A percentile compares a stretch with the other conserved stretches of the same genome.
Evolutionary conservation across 768 basidiomycete genomes (phyloP).

Genomic region (Naganishia vishniacii): DNA sequence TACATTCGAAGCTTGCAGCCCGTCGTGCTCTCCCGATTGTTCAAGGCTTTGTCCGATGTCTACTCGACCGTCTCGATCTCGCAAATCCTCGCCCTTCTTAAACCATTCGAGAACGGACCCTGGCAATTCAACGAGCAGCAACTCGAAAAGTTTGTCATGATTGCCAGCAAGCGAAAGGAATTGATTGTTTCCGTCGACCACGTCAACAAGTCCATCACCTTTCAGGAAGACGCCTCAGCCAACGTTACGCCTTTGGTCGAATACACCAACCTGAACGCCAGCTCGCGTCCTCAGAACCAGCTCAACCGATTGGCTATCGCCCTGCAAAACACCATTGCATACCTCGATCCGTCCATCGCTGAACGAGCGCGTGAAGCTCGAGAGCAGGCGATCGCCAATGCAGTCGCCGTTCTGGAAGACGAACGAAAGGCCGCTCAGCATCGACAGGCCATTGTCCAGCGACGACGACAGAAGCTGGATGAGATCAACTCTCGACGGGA

Average conservation of each 20-base stretch:
- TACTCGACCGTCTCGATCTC: conserved; percentile 79
- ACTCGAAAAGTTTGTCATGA: conserved; percentile 84
- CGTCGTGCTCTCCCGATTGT: conserved; percentile 81
- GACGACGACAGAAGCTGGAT: conserved; percentile 75
- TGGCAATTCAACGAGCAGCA: conserved; percentile 59
- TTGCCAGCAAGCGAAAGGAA: conserved; percentile 79
- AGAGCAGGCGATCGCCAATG: conserved; percentile 51
- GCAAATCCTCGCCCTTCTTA: conserved; percentile 66
- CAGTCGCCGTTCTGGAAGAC: conserved; percentile 50
- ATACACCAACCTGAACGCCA: conserved; percentile 39
- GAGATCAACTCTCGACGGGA: conserved; percentile 80
- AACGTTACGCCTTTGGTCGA: conserved; percentile 47
- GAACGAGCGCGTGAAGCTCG: conserved; percentile 59
- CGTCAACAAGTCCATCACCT: conserved; percentile 72
- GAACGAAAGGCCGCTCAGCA: conserved; percentile 53
- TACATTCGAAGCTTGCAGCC: conserved; percentile 86
- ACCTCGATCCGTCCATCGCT: conserved; percentile 50
- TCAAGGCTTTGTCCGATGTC: conserved; percentile 85
- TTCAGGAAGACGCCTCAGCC: conserved; percentile 58
- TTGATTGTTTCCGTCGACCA: conserved; percentile 83
- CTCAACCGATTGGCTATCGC: conserved; percentile 68
- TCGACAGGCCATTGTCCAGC: conserved; percentile 71
- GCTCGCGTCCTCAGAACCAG: conserved; percentile 64
- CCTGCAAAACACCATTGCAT: conserved; percentile 64
- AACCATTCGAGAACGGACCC: conserved; percentile 63